A percentile compares a stretch with the other conserved stretches of the same genome.
Evolutionary conservation across 495 filamentous ascomycete species (phyloP).

Genomic region (Aspergillus indologenus): DNA sequence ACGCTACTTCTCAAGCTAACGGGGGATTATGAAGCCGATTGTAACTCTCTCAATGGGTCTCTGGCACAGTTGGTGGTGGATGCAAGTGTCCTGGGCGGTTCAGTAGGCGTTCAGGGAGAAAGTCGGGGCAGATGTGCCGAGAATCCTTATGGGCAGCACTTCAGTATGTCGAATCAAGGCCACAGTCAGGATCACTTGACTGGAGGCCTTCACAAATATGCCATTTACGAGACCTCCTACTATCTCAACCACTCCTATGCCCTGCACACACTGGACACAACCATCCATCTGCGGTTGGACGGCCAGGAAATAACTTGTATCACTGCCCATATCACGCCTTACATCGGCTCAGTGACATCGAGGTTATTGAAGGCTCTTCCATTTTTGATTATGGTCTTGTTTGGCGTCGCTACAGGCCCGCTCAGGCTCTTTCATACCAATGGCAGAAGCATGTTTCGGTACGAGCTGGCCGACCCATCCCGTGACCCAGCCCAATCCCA

Average conservation of each 20-base stretch:
- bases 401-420: conserved; percentile 7
- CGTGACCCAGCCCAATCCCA: conserved; percentile 14
- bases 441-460: conserved; percentile 15
- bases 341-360: conserved; percentile 10
- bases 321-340: conserved; percentile 15
- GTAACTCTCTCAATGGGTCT: conserved; percentile 8
- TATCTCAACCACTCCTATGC: conserved; percentile 7
- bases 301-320: conserved; percentile 9
- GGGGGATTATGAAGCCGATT: conserved; percentile 4
- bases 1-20: conserved; percentile 6
- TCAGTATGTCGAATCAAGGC: not conserved
- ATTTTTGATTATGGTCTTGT: conserved; percentile 13
- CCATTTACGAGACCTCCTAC: conserved; percentile 13
- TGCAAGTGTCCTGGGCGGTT: conserved; percentile 8
- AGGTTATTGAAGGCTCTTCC: conserved; percentile 7
- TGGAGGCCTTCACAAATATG: conserved; percentile 3
- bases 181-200: not conserved
- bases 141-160: not conserved
- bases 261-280: conserved; percentile 14
- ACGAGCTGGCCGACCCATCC: conserved; percentile 9
- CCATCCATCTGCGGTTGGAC: conserved; percentile 14
- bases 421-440: conserved; percentile 3
- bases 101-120: not conserved
- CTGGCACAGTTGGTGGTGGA: conserved; percentile 3
- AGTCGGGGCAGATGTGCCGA: not conserved